phyloP scores from a whole-genome alignment of 2,329 filamentous ascomycete genomes.

The Aspergillus neoniger region DNA sequence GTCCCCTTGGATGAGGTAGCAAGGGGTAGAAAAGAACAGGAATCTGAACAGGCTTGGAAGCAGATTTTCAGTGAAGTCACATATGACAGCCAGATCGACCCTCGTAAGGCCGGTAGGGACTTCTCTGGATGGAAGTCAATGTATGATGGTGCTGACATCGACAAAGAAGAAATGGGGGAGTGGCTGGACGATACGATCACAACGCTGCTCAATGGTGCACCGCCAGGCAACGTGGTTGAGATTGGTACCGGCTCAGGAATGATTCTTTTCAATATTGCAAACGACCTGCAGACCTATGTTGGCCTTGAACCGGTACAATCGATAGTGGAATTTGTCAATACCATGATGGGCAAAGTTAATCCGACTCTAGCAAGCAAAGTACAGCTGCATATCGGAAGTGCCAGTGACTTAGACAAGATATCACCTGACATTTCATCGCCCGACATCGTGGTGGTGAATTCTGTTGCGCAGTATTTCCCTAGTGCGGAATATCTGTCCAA shows the following conservation, averaged over 20 bases:
- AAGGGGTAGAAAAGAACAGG: background rate
- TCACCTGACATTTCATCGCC: background rate
- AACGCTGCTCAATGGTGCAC: background rate
- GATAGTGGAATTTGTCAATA: constrained; percentile 7
- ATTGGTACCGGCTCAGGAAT: constrained; percentile 4
- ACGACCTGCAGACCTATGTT: background rate
- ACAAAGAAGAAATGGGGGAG: constrained; percentile 3
- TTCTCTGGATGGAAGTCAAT: constrained; percentile 11
- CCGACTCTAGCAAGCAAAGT: background rate
- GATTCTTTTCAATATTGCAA: constrained; percentile 3
- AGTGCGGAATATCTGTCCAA: background rate
- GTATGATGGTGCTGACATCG: constrained; percentile 4
- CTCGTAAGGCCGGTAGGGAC: background rate
- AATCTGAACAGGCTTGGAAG: constrained; percentile 1
- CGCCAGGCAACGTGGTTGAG: background rate
- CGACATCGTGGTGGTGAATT: constrained; percentile 3
- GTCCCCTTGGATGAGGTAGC: background rate
- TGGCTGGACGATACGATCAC: constrained; percentile 8
- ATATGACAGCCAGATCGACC: background rate
- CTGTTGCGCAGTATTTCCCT: constrained; percentile 11
- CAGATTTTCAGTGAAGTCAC: background rate
- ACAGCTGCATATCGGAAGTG: constrained; percentile 2
- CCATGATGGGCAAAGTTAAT: background rate
- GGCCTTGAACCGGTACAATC: constrained; percentile 2
- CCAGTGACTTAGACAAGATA: background rate